Evolutionary conservation across 2,329 filamentous ascomycete genomes (phyloP).

Genomic region (Cytospora chrysosperma): DNA sequence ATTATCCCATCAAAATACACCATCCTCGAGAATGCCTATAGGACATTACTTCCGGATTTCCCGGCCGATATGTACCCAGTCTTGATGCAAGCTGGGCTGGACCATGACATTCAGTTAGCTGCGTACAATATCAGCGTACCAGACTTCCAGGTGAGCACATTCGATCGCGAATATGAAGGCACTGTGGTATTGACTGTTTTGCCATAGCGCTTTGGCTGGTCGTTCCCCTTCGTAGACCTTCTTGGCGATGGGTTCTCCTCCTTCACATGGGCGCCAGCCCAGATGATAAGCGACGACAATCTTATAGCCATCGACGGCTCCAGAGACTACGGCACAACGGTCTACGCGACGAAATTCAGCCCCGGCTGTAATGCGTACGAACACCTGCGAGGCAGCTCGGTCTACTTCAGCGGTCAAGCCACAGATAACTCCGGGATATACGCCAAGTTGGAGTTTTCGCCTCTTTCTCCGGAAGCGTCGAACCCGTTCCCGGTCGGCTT

Average conservation of each 20-base stretch:
- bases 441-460: conserved; percentile 32
- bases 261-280: conserved; percentile 50
- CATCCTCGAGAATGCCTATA: conserved; percentile 51
- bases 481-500: conserved; percentile 41
- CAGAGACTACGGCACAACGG: conserved; percentile 45
- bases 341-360: conserved; percentile 43
- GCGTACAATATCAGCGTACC: conserved; percentile 40
- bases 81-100: conserved; percentile 47
- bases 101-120: conserved; percentile 49
- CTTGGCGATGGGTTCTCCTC: conserved; percentile 49
- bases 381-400: conserved; percentile 30
- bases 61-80: conserved; percentile 54
- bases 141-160: conserved; percentile 47
- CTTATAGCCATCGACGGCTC: conserved; percentile 45
- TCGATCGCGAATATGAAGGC: not conserved
- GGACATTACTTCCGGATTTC: conserved; percentile 46
- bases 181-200: conserved; percentile 13
- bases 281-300: conserved; percentile 46
- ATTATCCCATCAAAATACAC: conserved; percentile 48
- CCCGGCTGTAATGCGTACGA: conserved; percentile 51
- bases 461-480: conserved; percentile 8
- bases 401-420: conserved; percentile 28
- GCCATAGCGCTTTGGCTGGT: conserved; percentile 46
- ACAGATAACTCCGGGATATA: conserved; percentile 29
- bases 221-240: conserved; percentile 57